Evolutionary conservation across 108 stramenopile genomes (phyloP), one percentile per base, ranked within the genome.

Genomic region (Nannochloropsis oceanica): DNA sequence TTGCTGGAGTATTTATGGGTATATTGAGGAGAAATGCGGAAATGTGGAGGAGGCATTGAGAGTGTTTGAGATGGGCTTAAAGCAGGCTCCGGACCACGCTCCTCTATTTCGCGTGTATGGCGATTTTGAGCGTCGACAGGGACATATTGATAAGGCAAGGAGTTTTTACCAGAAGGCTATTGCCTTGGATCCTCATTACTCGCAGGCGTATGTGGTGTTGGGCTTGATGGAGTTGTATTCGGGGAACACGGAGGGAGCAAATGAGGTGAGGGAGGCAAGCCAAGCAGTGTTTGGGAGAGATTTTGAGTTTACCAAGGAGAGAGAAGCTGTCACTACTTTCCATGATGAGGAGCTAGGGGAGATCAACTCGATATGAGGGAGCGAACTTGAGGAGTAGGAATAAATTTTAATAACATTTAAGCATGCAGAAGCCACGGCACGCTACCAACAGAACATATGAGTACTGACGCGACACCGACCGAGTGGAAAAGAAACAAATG

Each of bases 1-100:
- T 22, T 85, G 85, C 14, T 88, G 88, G 88, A 85, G 84, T n/a
- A 84, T 88, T 3, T 88, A 85, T 79, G 84, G 81, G 26, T 42
- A 81, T 22, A 80, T 85, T 1, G 88, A 88, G 83, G 81, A 84
- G 44, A 85, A 88, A 82, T 80, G 25, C 20, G 88, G 84, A 11
- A 82, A 46, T 8, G 26, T 27, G 10, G 82, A 22, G 27, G 82
- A 88, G 27, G 88, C 88, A 11, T 80, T 84, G 24, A 42, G 84
- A 82, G 84, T 88, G 25, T 79, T 80, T 25, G 43, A 85, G 88
- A 43, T 46, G 43, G 88, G 88, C 27, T n/a, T 85, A n/a, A 80
- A 59, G 1, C 80, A 84, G 0, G 79, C 43, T 44, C 88, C 88
- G 9, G 34, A 80, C 26, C 88, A 88, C 25, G 88, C 81, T 0